Evolutionary conservation across 768 basidiomycete species (phyloP).

Genomic region (Tremella fuciformis): DNA sequence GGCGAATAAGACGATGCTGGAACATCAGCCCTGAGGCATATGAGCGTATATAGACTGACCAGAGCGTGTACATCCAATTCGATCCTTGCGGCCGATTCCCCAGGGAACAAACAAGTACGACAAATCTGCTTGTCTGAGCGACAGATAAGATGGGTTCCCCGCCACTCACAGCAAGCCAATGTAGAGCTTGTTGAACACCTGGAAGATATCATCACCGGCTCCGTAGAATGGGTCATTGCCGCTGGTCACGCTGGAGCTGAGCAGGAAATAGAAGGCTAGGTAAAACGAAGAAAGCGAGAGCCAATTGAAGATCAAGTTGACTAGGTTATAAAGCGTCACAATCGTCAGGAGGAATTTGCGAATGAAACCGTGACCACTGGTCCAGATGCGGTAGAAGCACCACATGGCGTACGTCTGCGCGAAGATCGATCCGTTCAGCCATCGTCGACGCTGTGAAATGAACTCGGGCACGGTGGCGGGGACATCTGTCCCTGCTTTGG

Average conservation of each 20-base stretch:
- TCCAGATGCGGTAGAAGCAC: constrained; percentile 46
- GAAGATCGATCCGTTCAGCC: constrained; percentile 52
- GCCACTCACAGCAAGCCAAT: constrained; percentile 79
- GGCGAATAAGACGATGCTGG: constrained; percentile 42
- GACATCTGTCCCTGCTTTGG: constrained; percentile 50
- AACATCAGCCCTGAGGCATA: background rate
- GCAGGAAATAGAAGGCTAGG: constrained; percentile 67
- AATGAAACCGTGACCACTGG: constrained; percentile 47
- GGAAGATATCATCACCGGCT: constrained; percentile 70
- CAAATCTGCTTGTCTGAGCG: constrained; percentile 24
- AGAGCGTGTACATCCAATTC: constrained; percentile 75
- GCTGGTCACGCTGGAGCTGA: constrained; percentile 70
- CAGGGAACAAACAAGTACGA: constrained; percentile 58
- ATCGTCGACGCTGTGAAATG: constrained; percentile 51
- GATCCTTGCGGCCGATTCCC: constrained; percentile 85
- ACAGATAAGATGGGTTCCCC: background rate
- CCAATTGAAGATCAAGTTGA: constrained; percentile 48
- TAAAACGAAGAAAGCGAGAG: constrained; percentile 50
- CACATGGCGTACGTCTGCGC: constrained; percentile 45
- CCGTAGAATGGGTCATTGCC: constrained; percentile 70
- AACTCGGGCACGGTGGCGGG: constrained; percentile 41
- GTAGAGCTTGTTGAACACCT: constrained; percentile 74
- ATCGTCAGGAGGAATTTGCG: constrained; percentile 44
- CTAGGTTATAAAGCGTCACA: constrained; percentile 42
- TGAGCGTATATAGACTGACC: constrained; percentile 54